Conservation (phyloP, 1,139 yeast genomes). For the Sugiyamaella castrensis region DNA sequence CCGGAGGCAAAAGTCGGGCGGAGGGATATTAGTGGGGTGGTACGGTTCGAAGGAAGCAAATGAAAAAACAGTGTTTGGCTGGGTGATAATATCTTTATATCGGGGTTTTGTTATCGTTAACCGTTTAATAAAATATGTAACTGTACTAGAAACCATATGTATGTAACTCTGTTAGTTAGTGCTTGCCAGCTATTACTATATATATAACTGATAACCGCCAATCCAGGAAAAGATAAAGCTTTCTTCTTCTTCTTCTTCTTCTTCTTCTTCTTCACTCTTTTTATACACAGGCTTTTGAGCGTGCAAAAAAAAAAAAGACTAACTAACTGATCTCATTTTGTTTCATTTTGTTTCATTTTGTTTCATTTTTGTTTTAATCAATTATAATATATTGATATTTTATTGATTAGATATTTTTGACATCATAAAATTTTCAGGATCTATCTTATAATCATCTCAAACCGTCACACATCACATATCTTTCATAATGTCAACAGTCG, state of each 20-base stretch:
- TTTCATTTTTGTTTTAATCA: neutral
- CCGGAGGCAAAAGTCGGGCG: too few species aligned
- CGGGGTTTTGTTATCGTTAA: too few species aligned
- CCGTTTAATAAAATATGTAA: too few species aligned
- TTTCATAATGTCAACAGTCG: conserved; percentile 26
- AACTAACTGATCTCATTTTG: neutral
- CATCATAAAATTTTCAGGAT: too few species aligned
- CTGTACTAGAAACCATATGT: too few species aligned
- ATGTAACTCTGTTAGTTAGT: too few species aligned
- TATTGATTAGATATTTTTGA: neutral
- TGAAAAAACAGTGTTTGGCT: too few species aligned
- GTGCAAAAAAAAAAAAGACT: conserved; percentile 5
- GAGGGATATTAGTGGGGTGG: too few species aligned
- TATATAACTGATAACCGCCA: too few species aligned
- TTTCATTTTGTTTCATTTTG: neutral
- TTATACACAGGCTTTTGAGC: conserved; percentile 10
- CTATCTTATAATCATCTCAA: neutral
- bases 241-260: conserved; percentile 2
- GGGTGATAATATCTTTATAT: too few species aligned
- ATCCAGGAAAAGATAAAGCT: neutral
- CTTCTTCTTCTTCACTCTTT: neutral
- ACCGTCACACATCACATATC: neutral
- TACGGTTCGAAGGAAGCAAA: too few species aligned
- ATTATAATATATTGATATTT: neutral
- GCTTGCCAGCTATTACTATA: too few species aligned